phyloP scores from a whole-genome alignment of 768 basidiomycete species.

The Paxillus involutus region DNA sequence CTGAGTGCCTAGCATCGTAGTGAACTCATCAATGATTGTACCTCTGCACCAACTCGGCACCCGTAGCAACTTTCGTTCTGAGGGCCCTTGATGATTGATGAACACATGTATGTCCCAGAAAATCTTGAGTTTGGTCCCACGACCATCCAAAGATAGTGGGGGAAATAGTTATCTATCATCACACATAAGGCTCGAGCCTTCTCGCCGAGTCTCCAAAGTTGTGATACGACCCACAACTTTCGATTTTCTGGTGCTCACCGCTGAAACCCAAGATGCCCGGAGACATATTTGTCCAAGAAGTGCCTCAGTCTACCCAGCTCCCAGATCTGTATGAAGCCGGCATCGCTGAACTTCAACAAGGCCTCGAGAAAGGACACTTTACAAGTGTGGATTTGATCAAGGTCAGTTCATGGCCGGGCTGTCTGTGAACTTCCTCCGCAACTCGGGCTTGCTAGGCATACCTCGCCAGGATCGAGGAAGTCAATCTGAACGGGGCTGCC shows the following conservation, averaged over 20 bases:
- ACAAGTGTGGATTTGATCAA: conserved; percentile 65
- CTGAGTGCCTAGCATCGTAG: too few species aligned
- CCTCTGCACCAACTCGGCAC: background rate
- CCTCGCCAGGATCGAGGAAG: conserved; percentile 64
- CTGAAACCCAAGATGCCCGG: conserved; percentile 8
- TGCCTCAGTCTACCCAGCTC: conserved; percentile 12
- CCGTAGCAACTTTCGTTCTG: background rate
- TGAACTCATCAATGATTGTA: too few species aligned
- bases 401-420: conserved; percentile 27
- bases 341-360: conserved; percentile 52
- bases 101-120: background rate
- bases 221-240: background rate
- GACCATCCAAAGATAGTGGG: background rate
- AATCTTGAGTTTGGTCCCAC: background rate
- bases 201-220: background rate
- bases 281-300: conserved; percentile 11
- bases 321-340: conserved; percentile 68
- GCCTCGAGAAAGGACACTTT: conserved; percentile 50
- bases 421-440: background rate
- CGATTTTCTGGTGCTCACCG: conserved; percentile 2
- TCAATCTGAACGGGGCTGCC: conserved; percentile 56
- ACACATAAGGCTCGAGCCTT: background rate
- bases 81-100: background rate
- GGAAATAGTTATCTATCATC: too few species aligned
- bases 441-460: conserved; percentile 46